Percentiles rank a stretch among this genome's conserved stretches.
These are phyloP conservation scores for Calonectria fujianensis DNA, from an alignment of 2,329 filamentous ascomycete species.

Conservation along the genomic window DNA sequence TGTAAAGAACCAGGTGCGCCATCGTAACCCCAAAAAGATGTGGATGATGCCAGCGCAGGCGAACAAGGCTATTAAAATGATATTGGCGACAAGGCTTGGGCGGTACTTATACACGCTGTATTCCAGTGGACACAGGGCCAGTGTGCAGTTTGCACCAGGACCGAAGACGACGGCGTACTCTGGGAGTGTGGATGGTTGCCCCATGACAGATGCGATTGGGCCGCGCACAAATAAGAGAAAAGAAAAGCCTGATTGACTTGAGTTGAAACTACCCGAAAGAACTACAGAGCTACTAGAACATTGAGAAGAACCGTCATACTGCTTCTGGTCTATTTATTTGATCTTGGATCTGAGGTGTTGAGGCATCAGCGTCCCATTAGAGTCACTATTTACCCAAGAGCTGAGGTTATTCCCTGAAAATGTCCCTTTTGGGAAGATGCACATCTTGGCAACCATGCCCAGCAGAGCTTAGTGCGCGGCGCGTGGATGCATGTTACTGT, in stretches of 20 bases:
- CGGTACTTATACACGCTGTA: slow-evolving; percentile 65
- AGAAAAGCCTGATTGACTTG: not conserved
- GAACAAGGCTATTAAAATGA: slow-evolving; percentile 63
- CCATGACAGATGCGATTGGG: not conserved
- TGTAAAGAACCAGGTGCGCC: slow-evolving; percentile 64
- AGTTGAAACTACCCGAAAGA: not conserved
- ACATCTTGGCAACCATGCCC: slow-evolving; percentile 24
- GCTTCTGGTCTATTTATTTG: not conserved
- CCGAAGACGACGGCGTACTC: slow-evolving; percentile 20
- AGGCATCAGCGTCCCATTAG: not conserved
- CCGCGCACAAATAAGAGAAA: not conserved
- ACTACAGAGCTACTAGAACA: not conserved
- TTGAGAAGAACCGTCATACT: too few relatives aligned
- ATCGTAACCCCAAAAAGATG: slow-evolving; percentile 60
- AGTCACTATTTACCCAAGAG: not conserved
- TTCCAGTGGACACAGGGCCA: slow-evolving; percentile 1
- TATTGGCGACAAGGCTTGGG: slow-evolving; percentile 63
- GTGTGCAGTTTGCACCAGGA: slow-evolving; percentile 9
- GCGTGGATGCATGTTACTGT: not conserved
- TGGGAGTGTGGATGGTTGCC: slow-evolving; percentile 1
- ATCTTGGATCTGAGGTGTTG: not conserved
- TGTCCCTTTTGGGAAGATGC: slow-evolving; percentile 27
- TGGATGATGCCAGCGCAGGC: slow-evolving; percentile 66
- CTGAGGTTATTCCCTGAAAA: slow-evolving; percentile 11
- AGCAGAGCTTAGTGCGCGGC: not conserved